Conservation (phyloP, 345 rosid genomes). For the Kandelia obovata region DNA sequence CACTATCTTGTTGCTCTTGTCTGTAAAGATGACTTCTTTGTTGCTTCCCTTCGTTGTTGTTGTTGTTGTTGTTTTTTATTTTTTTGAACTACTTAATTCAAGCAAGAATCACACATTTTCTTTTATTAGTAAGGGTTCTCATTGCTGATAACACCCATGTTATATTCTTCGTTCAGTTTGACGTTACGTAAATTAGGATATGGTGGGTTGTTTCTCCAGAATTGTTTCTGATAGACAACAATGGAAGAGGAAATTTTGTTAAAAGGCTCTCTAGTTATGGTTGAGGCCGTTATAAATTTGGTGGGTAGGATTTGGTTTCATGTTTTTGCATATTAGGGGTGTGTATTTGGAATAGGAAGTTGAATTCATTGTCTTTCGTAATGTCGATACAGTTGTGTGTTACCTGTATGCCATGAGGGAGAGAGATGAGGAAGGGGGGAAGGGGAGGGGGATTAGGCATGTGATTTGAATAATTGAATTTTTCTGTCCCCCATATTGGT, state of each 20-base stretch:
- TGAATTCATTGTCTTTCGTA: background rate
- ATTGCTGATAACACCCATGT: too few relatives aligned
- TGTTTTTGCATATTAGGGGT: background rate
- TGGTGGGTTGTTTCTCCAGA: background rate
- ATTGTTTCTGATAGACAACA: too few relatives aligned
- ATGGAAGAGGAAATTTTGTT: background rate
- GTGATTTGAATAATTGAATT: too few relatives aligned
- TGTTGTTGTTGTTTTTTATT: background rate
- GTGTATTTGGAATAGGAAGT: background rate
- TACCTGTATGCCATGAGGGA: background rate
- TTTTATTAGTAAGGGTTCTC: too few relatives aligned
- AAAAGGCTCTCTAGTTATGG: background rate
- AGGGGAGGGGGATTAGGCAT: background rate
- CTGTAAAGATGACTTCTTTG: background rate
- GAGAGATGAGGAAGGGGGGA: background rate
- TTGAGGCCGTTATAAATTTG: background rate
- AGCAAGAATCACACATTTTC: background rate
- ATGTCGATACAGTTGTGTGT: background rate
- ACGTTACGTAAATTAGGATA: background rate
- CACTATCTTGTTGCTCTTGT: background rate
- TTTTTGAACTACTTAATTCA: background rate
- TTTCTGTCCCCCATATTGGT: too few relatives aligned
- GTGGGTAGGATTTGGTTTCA: background rate
- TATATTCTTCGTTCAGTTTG: background rate
- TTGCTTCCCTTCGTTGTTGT: background rate